Conservation (phyloP, 2,329 filamentous ascomycete genomes). For the Didymella glomerata region DNA sequence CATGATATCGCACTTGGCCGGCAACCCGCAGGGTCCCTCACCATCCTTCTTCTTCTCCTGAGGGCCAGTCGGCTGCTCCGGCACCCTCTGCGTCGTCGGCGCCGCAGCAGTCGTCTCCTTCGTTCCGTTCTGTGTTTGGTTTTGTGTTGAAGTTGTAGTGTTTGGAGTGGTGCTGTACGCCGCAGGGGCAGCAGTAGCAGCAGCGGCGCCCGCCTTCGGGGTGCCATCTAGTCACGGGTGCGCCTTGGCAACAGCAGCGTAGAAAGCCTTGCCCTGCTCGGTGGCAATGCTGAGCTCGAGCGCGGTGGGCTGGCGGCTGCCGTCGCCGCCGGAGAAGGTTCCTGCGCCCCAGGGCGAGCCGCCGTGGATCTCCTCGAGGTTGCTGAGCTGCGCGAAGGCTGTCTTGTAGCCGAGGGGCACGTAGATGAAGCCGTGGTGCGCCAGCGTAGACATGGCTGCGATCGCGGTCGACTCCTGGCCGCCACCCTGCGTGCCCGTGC, state of each 20-base stretch:
- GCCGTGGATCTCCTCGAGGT: conserved; percentile 82
- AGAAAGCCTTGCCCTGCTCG: conserved; percentile 87
- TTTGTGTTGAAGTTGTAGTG: conserved; percentile 11
- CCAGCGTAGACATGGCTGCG: conserved; percentile 80
- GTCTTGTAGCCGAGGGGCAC: conserved; percentile 95
- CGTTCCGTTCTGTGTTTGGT: conserved; percentile 15
- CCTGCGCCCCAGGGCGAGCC: conserved; percentile 93
- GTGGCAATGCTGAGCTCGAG: conserved; percentile 82
- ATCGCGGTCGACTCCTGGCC: conserved; percentile 92
- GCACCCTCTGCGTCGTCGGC: conserved; percentile 22
- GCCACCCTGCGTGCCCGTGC: conserved; percentile 80
- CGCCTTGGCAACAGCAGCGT: conserved; percentile 75
- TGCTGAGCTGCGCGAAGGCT: conserved; percentile 72
- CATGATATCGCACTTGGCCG: conserved; percentile 75
- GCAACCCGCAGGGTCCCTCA: conserved; percentile 79
- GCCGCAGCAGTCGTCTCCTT: conserved; percentile 32
- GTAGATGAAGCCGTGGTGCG: conserved; percentile 94
- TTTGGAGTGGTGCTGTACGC: conserved; percentile 6
- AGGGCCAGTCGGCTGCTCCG: conserved; percentile 32
- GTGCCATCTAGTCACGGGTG: conserved; percentile 79
- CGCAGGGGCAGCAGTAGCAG: background rate
- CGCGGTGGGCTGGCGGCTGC: conserved; percentile 79
- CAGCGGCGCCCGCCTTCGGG: conserved; percentile 5
- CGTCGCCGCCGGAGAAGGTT: conserved; percentile 81
- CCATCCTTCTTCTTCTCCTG: conserved; percentile 55